Evolutionary conservation across 2,329 filamentous ascomycete genomes (phyloP).

Genomic region (Fusarium gaditjirri): DNA sequence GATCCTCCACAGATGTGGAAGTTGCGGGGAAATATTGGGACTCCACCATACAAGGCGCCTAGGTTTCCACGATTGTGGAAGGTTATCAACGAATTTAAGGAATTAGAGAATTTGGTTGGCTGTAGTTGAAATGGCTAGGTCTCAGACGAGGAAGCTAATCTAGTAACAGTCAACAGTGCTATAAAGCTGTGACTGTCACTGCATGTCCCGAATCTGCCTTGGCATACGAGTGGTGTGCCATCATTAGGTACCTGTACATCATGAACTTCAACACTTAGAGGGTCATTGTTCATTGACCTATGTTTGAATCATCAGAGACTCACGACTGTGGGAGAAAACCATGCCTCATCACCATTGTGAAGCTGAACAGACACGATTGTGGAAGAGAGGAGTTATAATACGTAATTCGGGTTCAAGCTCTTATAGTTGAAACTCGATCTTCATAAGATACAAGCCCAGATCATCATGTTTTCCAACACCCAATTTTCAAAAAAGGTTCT

Average conservation of each 20-base stretch:
- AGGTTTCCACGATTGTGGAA: not conserved
- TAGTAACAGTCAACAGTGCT: too few species aligned
- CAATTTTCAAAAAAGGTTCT: not conserved
- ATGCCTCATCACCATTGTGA: not conserved
- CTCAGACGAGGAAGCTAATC: not conserved
- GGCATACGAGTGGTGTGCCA: not conserved
- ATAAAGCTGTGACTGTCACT: not conserved
- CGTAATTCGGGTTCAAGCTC: not conserved
- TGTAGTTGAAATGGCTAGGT: not conserved
- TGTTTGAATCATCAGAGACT: not conserved
- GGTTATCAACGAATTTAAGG: not conserved
- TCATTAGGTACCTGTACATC: not conserved
- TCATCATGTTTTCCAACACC: not conserved
- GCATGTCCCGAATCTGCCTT: not conserved
- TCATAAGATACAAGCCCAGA: not conserved
- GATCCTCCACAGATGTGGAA: not conserved
- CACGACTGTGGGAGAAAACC: not conserved
- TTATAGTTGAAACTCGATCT: not conserved
- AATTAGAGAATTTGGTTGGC: not conserved
- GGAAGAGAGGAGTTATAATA: not conserved
- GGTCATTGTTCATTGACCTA: not conserved
- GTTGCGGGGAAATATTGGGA: not conserved
- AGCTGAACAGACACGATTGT: not conserved
- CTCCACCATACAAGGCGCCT: not conserved
- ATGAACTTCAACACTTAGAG: not conserved